Conservation (phyloP, 306 rosid species). For the Mimosa bimucronata region DNA sequence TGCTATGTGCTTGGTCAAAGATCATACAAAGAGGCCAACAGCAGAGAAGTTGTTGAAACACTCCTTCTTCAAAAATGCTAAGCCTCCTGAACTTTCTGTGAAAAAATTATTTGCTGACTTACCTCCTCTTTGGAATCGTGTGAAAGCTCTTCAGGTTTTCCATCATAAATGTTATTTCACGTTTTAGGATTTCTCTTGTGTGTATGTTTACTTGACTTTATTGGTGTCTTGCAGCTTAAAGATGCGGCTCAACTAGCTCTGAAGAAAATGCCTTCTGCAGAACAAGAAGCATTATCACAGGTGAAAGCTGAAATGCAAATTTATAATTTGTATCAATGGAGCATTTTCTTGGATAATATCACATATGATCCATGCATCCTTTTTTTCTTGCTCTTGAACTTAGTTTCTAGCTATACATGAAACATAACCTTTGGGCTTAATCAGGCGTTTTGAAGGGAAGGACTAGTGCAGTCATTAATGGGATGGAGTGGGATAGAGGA, state of each 20-base stretch:
- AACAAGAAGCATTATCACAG: slow-evolving; percentile 97
- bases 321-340: slow-evolving; percentile 17
- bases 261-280: slow-evolving; percentile 97
- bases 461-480: neutral
- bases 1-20: slow-evolving; percentile 99
- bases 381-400: slow-evolving; percentile 15
- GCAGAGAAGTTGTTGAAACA: slow-evolving; percentile 92
- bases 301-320: slow-evolving; percentile 43
- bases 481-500: neutral
- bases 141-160: slow-evolving; percentile 90
- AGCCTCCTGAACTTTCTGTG: slow-evolving; percentile 90
- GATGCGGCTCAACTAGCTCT: slow-evolving; percentile 96
- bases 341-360: slow-evolving; percentile 23
- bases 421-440: neutral
- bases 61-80: slow-evolving; percentile 83
- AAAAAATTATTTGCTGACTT: slow-evolving; percentile 88
- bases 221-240: slow-evolving; percentile 64
- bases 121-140: slow-evolving; percentile 96
- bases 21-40: slow-evolving; percentile 94
- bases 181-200: slow-evolving; percentile 34
- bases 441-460: neutral
- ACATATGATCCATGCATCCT: slow-evolving; percentile 1
- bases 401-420: slow-evolving; percentile 10
- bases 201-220: slow-evolving; percentile 37
- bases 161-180: slow-evolving; percentile 1